phyloP scores from a whole-genome alignment of 148 eudicot genomes.

The Arbutus unedo region DNA sequence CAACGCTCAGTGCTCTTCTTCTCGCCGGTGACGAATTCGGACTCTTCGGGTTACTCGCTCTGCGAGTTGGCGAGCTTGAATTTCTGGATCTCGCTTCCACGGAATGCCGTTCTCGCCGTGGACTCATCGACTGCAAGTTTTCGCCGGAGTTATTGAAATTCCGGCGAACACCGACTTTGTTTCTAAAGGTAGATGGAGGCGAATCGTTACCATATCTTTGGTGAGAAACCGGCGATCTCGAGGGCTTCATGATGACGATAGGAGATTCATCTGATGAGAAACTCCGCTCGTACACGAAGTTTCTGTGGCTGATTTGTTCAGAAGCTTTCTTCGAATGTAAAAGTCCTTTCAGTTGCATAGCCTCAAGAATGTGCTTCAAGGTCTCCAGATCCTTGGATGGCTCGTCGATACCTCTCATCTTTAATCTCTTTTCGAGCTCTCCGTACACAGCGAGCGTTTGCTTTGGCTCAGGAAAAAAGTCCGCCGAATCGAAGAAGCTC shows the following conservation, averaged over 20 bases:
- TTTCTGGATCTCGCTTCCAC: conserved; percentile 28
- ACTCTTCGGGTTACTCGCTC: conserved; percentile 36
- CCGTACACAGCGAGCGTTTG: conserved; percentile 43
- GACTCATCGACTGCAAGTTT: conserved; percentile 33
- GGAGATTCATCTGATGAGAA: conserved; percentile 41
- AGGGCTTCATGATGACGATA: conserved; percentile 60
- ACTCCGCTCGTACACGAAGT: conserved; percentile 43
- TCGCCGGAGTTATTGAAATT: conserved; percentile 28
- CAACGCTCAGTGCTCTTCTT: conserved; percentile 44
- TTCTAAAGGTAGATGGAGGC: conserved; percentile 22
- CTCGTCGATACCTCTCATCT: conserved; percentile 78
- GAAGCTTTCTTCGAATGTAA: conserved; percentile 47
- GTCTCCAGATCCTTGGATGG: conserved; percentile 74
- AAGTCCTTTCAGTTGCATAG: conserved; percentile 84
- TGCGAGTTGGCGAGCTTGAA: conserved; percentile 38
- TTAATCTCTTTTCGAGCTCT: conserved; percentile 65
- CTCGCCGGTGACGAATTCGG: conserved; percentile 40
- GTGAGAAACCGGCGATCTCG: conserved; percentile 27
- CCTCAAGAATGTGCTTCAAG: conserved; percentile 81
- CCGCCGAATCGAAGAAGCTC: conserved; percentile 66
- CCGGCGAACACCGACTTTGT: conserved; percentile 29
- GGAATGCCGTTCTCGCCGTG: conserved; percentile 28
- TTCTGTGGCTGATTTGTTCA: conserved; percentile 27
- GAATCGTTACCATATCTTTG: conserved; percentile 23
- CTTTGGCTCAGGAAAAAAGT: conserved; percentile 64